Evolutionary conservation across 768 basidiomycete species (phyloP).

Genomic region (Podaxis carcinomalis): DNA sequence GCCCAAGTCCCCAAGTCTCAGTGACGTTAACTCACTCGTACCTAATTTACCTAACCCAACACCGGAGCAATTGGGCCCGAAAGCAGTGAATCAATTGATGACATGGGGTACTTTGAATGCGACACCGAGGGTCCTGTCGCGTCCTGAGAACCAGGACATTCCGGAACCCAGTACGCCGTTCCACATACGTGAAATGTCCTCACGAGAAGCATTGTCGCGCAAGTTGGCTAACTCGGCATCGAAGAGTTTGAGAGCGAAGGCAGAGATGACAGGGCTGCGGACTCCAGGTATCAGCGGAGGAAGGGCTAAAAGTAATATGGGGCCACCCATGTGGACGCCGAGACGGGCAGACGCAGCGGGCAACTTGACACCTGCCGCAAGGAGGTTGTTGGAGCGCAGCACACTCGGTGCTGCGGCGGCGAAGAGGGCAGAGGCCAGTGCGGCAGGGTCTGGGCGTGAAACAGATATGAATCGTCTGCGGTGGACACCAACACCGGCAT

Average conservation of each 20-base stretch:
- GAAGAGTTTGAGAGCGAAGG: constrained; percentile 76
- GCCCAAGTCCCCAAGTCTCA: constrained; percentile 47
- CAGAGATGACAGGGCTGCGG: constrained; percentile 49
- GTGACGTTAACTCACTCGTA: constrained; percentile 64
- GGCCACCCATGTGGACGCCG: constrained; percentile 78
- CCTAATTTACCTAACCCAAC: constrained; percentile 86
- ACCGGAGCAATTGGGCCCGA: constrained; percentile 73
- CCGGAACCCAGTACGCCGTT: constrained; percentile 65
- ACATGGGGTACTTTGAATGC: constrained; percentile 94
- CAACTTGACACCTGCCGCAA: constrained; percentile 83
- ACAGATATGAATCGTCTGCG: constrained; percentile 61
- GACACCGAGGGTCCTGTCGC: constrained; percentile 82
- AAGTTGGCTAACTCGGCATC: constrained; percentile 79
- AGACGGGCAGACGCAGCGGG: constrained; percentile 68
- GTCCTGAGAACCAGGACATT: constrained; percentile 45
- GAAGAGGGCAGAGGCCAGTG: constrained; percentile 60
- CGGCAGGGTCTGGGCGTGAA: constrained; percentile 39
- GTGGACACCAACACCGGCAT: constrained; percentile 75
- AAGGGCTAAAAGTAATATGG: constrained; percentile 60
- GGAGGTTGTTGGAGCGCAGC: constrained; percentile 67
- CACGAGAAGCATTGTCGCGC: constrained; percentile 77
- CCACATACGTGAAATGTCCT: constrained; percentile 70
- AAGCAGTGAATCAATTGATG: constrained; percentile 89
- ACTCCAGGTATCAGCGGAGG: constrained; percentile 31
- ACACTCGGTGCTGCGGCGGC: constrained; percentile 60